phyloP scores from a whole-genome alignment of 2,329 filamentous ascomycete genomes.

The Claviceps quebecensis region DNA sequence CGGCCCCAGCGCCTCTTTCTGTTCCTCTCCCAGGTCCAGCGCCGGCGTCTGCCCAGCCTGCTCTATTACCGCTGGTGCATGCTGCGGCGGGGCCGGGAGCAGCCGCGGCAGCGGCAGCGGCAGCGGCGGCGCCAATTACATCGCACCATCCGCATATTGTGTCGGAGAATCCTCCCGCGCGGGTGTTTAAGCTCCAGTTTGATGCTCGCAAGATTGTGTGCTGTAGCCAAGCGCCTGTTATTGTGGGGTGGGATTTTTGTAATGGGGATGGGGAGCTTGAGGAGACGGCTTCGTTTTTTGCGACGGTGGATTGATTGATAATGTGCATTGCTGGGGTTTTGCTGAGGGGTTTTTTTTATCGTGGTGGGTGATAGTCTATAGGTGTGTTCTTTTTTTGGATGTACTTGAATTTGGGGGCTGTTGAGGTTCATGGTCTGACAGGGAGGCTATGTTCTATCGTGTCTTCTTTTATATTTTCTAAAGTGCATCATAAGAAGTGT shows the following conservation, averaged over 20 bases:
- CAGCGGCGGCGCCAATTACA: neutral
- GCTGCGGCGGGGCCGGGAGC: too few relatives aligned
- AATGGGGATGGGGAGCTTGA: constrained; percentile 70
- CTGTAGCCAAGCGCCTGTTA: constrained; percentile 79
- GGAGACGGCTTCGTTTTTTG: constrained; percentile 67
- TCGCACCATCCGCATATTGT: constrained; percentile 31
- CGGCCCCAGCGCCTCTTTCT: constrained; percentile 2
- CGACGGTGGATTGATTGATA: constrained; percentile 32
- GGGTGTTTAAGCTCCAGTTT: constrained; percentile 95
- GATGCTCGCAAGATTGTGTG: constrained; percentile 87
- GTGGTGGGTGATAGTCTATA: too few relatives aligned
- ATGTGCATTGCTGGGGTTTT: neutral
- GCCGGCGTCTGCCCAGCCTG: constrained; percentile 10
- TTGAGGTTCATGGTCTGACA: too few relatives aligned
- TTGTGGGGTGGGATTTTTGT: constrained; percentile 97
- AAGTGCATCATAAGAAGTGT: too few relatives aligned
- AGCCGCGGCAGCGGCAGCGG: too few relatives aligned
- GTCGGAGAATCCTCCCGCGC: constrained; percentile 33
- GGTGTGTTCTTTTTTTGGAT: too few relatives aligned
- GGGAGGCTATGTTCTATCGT: too few relatives aligned
- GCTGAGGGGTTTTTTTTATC: too few relatives aligned
- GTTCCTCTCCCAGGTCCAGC: neutral
- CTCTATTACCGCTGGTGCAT: constrained; percentile 4
- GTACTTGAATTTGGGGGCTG: too few relatives aligned
- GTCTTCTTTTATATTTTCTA: too few relatives aligned